Evolutionary conservation across 495 filamentous ascomycete species (phyloP).

Genomic region (Penicillium bialowiezense): DNA sequence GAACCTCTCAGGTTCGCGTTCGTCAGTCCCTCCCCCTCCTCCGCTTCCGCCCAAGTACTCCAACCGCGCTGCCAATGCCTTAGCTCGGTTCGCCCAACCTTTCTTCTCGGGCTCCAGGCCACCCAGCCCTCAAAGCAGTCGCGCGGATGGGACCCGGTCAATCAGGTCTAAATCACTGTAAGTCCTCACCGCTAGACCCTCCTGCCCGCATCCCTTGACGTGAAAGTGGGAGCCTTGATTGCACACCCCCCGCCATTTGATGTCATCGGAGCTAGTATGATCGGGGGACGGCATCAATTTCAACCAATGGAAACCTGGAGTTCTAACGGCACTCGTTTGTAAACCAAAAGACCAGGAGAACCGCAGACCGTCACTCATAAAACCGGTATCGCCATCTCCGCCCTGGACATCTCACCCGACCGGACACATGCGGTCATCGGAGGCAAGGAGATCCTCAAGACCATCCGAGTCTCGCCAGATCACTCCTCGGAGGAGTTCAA

Average conservation of each 20-base stretch:
- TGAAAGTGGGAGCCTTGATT: background rate
- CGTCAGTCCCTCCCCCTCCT: constrained; percentile 42
- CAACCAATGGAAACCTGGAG: constrained; percentile 4
- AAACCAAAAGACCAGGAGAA: constrained; percentile 59
- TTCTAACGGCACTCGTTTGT: constrained; percentile 19
- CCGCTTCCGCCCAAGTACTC: constrained; percentile 54
- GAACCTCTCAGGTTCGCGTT: constrained; percentile 38
- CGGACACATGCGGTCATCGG: constrained; percentile 75
- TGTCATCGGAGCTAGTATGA: constrained; percentile 6
- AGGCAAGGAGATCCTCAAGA: constrained; percentile 82
- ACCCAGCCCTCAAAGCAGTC: constrained; percentile 46
- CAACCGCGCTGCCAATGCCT: constrained; percentile 50
- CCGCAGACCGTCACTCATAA: constrained; percentile 72
- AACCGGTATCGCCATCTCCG: constrained; percentile 68
- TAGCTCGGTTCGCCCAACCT: constrained; percentile 56
- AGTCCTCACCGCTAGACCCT: constrained; percentile 21
- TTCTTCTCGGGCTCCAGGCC: constrained; percentile 56
- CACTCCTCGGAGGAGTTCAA: constrained; percentile 74
- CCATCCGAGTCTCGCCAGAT: constrained; percentile 67
- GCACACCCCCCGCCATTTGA: constrained; percentile 7
- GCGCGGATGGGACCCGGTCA: constrained; percentile 37
- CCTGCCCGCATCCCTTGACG: background rate
- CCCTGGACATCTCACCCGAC: constrained; percentile 75
- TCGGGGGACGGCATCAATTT: constrained; percentile 2
- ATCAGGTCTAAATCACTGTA: constrained; percentile 45